Conservation (phyloP, 345 rosid genomes). For the Citrus medica region DNA sequence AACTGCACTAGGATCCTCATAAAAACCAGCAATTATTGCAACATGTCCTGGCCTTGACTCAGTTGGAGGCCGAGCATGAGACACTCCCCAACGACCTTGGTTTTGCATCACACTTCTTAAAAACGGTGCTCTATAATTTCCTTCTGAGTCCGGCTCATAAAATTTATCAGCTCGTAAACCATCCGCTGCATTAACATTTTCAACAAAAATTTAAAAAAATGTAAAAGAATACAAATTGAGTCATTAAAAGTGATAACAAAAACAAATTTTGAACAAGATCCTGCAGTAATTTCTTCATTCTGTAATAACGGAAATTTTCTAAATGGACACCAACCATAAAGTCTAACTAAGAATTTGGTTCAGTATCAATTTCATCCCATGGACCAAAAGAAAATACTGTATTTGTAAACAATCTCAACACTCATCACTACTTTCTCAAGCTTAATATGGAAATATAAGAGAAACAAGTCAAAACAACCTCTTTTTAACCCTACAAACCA, state of each 20-base stretch:
- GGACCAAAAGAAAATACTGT: not conserved
- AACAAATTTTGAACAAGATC: not conserved
- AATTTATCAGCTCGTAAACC: constrained; percentile 97
- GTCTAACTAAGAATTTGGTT: not conserved
- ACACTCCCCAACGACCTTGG: constrained; percentile 94
- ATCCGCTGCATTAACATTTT: constrained; percentile 57
- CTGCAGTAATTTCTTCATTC: not conserved
- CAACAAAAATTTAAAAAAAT: not conserved
- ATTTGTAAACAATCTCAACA: not conserved
- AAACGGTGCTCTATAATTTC: constrained; percentile 84
- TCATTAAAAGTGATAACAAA: not conserved
- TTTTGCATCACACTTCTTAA: constrained; percentile 67
- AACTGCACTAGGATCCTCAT: constrained; percentile 98
- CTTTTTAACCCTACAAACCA: not conserved
- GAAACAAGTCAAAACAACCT: not conserved
- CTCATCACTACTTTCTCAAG: not conserved
- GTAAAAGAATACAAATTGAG: not conserved
- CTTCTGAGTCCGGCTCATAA: constrained; percentile 77
- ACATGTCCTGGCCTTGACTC: constrained; percentile 99
- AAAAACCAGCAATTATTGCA: constrained; percentile 92
- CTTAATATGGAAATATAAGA: not conserved
- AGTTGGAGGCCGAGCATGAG: constrained; percentile 98
- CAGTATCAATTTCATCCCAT: not conserved
- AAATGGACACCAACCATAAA: not conserved
- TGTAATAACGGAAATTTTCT: not conserved